Evolutionary conservation across 257 asterid species (phyloP).

Genomic region (Gentiana macrophylla): DNA sequence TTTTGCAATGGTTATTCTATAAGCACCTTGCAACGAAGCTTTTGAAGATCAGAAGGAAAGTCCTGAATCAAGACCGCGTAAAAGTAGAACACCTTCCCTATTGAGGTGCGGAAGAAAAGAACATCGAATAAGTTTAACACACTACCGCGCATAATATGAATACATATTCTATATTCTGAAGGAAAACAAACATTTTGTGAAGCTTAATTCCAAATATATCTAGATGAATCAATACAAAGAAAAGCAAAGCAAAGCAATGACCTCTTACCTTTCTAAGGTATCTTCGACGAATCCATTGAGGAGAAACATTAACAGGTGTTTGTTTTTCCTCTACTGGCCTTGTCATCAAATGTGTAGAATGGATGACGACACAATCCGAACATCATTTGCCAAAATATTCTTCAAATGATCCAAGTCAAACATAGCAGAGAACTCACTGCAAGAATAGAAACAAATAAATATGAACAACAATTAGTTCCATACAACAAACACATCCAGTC

Average conservation of each 20-base stretch:
- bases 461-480: background rate
- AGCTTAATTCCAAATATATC: background rate
- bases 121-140: background rate
- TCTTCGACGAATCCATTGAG: constrained; percentile 68
- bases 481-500: background rate
- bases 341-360: constrained; percentile 83
- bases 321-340: constrained; percentile 39
- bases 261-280: constrained; percentile 42
- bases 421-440: constrained; percentile 68
- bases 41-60: constrained; percentile 87
- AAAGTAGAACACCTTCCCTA: constrained; percentile 50
- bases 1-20: background rate
- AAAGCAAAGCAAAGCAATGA: background rate
- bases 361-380: constrained; percentile 13
- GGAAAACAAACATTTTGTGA: no score
- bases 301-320: no score
- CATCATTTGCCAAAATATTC: constrained; percentile 62
- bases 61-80: no score
- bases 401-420: constrained; percentile 44
- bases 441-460: constrained; percentile 10
- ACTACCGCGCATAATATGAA: background rate
- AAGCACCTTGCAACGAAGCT: constrained; percentile 94
- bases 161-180: no score
- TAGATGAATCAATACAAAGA: constrained; percentile 1
- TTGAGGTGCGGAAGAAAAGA: constrained; percentile 46